Evolutionary conservation across 495 filamentous ascomycete species (phyloP), one percentile per base, ranked within the genome.

Genomic region (Astrocystis sublimbata): DNA sequence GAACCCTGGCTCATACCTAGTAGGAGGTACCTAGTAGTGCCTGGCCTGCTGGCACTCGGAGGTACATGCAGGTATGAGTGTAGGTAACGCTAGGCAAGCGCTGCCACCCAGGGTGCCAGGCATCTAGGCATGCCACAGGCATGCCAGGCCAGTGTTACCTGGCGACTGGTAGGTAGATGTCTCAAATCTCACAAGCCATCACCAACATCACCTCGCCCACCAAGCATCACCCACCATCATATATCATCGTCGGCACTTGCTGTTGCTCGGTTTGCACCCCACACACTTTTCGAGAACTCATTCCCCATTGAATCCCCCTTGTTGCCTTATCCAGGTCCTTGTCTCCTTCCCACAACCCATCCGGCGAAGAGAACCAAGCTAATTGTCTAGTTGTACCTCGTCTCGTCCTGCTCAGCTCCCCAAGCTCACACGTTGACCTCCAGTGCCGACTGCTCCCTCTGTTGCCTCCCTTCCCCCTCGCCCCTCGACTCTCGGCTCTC

Each of bases 221-320:
- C n/a, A n/a, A 17, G 26, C 47, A 21, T 49, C 28, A 60, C 31
- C 49, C 41, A 67, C 58, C 30, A 61, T 54, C 43, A 28, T 36
- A 15, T 51, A 35, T 64, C 53, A 26, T 53, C 53, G n/a, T 65
- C 58, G 50, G 58, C 55, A 53, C 54, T 47, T 45, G 43, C 47
- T 45, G 43, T 36, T 50, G 43, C 4, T 52, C 45, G 35, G 15
- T n/a, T 21, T 51, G 46, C 46, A 42, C 41, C 23, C 36, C n/a
- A 35, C 21, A 30, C 43, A 12, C 19, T 19, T 60, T 60, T 26
- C 21, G 31, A 13, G 31, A 43, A 24, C 15, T 28, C 33, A 9
- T 13, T 45, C 33, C 35, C 13, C 47, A 9, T 42, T 40, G 13
- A 40, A 17, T 43, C 31, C 9, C 19, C 26, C 17, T 6, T 36